Base-by-base conservation (phyloP, 2,329 filamentous ascomycete species). In the Penicillium polonicum region DNA sequence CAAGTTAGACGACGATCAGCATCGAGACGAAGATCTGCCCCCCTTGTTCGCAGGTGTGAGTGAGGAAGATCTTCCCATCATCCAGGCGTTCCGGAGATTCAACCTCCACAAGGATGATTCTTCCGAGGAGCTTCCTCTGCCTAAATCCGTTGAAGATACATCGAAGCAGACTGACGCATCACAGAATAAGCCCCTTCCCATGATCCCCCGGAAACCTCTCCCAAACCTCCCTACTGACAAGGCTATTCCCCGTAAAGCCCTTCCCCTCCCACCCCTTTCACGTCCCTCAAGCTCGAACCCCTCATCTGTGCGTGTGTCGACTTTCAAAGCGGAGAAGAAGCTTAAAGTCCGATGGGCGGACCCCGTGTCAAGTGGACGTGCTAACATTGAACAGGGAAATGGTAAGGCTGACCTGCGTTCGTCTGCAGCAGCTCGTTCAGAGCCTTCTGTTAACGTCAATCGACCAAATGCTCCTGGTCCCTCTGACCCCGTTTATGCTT, bases 1-100 rank as follows among this genome's bases (percentile, higher is more conserved):
- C 5, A 50, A 29, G 27, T 2, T 55, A 39, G 29, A 44, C 3
- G 17, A 38, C 1, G 15, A 23, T 4, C 21, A 17, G 4, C 7
- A 35, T 21, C 17, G 3, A 12, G 45, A 38, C n/a, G 38, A 21
- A 2, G 5, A 17, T n/a, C 2, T 43, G 7, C 31, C 38, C 10
- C 27, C 23, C 1, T 25, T 51, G 27, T 51, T 55, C 23, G 21
- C 36, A 2, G 52, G 36, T 13, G 21, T 51, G 13, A 8, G 21
- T n/a, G 12, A 42, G 38, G 31, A 41, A 35, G 45, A 54, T 33
- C 15, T 43, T 17, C 45, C 29, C 17, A 51, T 51, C 13, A 36
- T 51, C 17, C 38, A 51, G 36, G 39, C 45, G 5, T 51, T 55
- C 29, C 45, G 38, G 10, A 49, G 23, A 21, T 50, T 55, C 23